phyloP scores from a whole-genome alignment of 306 rosid species.

The Datisca glomerata region DNA sequence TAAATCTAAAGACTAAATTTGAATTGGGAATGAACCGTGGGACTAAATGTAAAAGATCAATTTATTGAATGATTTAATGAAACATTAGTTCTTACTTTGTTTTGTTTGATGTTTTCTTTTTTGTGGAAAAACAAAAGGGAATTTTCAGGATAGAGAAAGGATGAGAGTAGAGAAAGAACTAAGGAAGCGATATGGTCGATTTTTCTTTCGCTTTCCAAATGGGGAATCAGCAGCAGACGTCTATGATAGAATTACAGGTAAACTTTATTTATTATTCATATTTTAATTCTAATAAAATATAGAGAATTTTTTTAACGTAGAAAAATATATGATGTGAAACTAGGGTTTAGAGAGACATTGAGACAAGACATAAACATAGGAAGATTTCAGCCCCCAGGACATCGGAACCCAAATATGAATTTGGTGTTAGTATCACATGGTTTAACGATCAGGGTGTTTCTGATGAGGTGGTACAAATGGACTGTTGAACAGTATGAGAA shows the following conservation, averaged over 20 bases:
- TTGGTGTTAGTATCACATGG: conserved; percentile 79
- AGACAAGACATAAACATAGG: conserved; percentile 70
- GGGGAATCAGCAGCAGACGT: conserved; percentile 98
- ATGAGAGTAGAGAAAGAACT: conserved; percentile 48
- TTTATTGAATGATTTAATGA: no score
- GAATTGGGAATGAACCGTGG: no score
- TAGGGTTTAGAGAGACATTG: conserved; percentile 90
- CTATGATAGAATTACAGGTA: conserved; percentile 87
- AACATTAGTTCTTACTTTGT: no score
- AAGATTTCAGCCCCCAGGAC: conserved; percentile 67
- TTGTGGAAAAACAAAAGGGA: conserved; percentile 26
- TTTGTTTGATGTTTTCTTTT: no score
- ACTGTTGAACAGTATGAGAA: conserved; percentile 67
- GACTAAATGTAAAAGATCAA: no score
- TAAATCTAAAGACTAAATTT: no score
- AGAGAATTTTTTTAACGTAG: no score
- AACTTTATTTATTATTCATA: no score
- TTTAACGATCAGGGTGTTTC: conserved; percentile 71
- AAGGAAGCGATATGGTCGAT: conserved; percentile 66
- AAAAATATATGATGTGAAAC: no score
- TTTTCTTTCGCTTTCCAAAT: conserved; percentile 81
- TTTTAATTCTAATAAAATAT: no score
- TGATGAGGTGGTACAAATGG: conserved; percentile 97
- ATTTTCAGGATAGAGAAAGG: conserved; percentile 76
- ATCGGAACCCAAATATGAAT: conserved; percentile 45